These are phyloP conservation scores for Selaginella moellendorffii DNA, from an alignment of 75 land plant genomes.

Conservation along the genomic window DNA sequence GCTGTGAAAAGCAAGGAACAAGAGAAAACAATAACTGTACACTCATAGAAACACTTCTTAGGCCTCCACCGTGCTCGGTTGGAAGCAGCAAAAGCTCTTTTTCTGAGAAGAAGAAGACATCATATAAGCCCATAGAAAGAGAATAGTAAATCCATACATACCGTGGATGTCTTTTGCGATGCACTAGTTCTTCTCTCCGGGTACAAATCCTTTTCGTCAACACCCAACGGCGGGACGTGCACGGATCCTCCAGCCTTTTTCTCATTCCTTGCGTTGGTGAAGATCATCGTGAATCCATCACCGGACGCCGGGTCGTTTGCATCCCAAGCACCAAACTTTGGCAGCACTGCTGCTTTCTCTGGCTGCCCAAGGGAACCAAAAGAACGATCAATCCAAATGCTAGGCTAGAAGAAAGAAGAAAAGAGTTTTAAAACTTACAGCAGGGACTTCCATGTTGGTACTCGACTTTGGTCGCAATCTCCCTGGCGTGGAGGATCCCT, in stretches of 20 bases:
- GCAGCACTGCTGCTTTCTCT: conserved; percentile 22
- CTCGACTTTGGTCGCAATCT: not conserved
- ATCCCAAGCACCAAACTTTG: conserved; percentile 36
- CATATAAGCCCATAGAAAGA: too few species aligned
- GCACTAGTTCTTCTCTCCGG: not conserved
- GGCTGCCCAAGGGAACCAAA: too few species aligned
- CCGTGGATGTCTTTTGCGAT: not conserved
- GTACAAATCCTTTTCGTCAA: not conserved
- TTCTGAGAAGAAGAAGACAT: too few species aligned
- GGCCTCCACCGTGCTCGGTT: too few species aligned
- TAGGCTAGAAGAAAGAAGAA: not conserved
- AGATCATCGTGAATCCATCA: conserved; percentile 32
- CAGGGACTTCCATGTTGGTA: not conserved
- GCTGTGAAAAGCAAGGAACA: too few species aligned
- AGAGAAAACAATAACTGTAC: too few species aligned
- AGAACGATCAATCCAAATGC: not conserved
- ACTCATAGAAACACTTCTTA: too few species aligned
- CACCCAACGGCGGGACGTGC: conserved; percentile 7
- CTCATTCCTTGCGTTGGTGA: conserved; percentile 24
- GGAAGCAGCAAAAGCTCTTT: too few species aligned
- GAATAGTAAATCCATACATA: not conserved
- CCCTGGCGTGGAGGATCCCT: not conserved
- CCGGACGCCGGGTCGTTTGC: conserved; percentile 25
- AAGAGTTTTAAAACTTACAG: not conserved
- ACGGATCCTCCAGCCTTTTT: conserved; percentile 24